Evolutionary conservation across 768 basidiomycete genomes (phyloP).

Genomic region (Tricholoma furcatifolium): DNA sequence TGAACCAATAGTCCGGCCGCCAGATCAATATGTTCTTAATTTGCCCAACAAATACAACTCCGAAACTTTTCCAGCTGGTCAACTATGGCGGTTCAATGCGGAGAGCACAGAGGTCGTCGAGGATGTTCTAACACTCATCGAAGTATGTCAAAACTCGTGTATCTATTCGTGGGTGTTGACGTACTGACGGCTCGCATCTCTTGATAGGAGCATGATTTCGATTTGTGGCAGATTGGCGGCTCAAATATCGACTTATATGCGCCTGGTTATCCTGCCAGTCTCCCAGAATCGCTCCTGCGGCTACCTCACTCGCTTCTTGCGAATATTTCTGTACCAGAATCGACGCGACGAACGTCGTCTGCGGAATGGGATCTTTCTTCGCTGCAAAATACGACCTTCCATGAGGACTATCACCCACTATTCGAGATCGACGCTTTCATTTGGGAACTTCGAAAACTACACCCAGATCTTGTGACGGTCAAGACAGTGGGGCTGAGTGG

Average conservation of each 20-base stretch:
- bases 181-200: conserved; percentile 1
- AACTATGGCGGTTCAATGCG: conserved; percentile 20
- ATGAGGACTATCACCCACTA: conserved; percentile 53
- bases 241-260: conserved; percentile 51
- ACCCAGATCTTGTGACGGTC: conserved; percentile 48
- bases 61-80: conserved; percentile 11
- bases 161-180: neutral
- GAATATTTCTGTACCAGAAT: conserved; percentile 16
- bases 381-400: conserved; percentile 38
- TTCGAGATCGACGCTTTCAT: conserved; percentile 54
- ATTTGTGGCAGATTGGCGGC: conserved; percentile 49
- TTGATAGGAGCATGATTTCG: conserved; percentile 40
- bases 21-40: conserved; percentile 15
- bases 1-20: neutral
- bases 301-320: conserved; percentile 9
- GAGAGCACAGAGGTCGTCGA: conserved; percentile 4
- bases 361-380: conserved; percentile 34
- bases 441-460: conserved; percentile 38
- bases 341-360: neutral
- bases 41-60: neutral
- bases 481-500: conserved; percentile 53
- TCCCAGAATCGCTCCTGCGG: conserved; percentile 13
- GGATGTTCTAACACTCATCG: conserved; percentile 9
- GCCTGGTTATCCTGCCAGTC: conserved; percentile 3
- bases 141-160: conserved; percentile 4